Evolutionary conservation across 2,329 filamentous ascomycete species (phyloP), one percentile per base, ranked within the genome.

Genomic region (Coniosporium tulheliwenetii): DNA sequence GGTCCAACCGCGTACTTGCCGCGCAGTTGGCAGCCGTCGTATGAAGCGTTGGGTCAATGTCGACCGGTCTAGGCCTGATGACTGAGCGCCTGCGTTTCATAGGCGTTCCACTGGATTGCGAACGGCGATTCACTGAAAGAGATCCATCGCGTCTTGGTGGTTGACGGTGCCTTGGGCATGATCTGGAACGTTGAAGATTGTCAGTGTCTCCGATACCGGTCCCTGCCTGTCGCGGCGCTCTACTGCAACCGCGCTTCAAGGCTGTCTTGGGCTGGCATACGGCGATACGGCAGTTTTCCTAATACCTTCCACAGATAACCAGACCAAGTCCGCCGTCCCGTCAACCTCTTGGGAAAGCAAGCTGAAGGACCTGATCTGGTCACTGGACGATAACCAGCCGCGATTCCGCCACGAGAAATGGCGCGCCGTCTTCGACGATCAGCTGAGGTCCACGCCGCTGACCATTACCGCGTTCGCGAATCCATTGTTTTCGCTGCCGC

Each of bases 141-240:
- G 49, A 79, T 85, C n/a, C 69, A 75, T 48, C 71, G 79, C 37
- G 69, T 81, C 0, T 59, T 85, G 38, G 71, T 70, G 50, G 75
- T 75, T 0, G 69, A 69, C 5, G 71, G 71, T 5, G 65, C 66
- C 26, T 63, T 85, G 26, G 80, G 75, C 10, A 57, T 82, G 55
- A 77, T 85, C 40, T 85, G 81, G 81, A 85, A 84, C 49, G 64
- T 79, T 44, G 79, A 84, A 54, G 76, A 81, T 47, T 83, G 78
- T 79, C 59, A 51, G 69, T 61, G 14, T 15, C 12, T 5, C 36
- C 36, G 8, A 15, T n/a, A n/a, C 32, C 32, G 3, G 32, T 35
- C 12, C 19, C 19, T 26, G 19, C 19, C 7, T 7, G 19, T 7
- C 19, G 19, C 19, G 4, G 19, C 19, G 19, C 19, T 26, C 7